Conservation (phyloP, 192 early-diverging fungal genomes). For the Cladochytrium replicatum region DNA sequence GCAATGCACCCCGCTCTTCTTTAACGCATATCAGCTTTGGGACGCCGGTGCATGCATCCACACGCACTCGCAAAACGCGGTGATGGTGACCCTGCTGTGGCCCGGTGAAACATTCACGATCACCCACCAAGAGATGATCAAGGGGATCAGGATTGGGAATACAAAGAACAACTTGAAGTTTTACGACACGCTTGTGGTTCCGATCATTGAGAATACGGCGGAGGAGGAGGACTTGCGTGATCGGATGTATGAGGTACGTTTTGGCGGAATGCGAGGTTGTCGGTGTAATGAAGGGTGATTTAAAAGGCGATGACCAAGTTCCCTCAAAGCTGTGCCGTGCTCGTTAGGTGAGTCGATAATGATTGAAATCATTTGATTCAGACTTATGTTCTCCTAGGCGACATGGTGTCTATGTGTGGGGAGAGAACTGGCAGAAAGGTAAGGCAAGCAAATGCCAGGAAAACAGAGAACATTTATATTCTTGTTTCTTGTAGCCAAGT, state of each 20-base stretch:
- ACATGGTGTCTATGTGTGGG: constrained; percentile 98
- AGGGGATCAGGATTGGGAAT: constrained; percentile 78
- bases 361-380: too few relatives aligned
- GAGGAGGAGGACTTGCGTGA: constrained; percentile 85
- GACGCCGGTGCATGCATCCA: constrained; percentile 87
- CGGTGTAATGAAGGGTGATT: too few relatives aligned
- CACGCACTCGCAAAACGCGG: constrained; percentile 92
- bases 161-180: constrained; percentile 56
- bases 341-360: too few relatives aligned
- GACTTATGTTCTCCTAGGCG: too few relatives aligned
- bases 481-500: constrained; percentile 54
- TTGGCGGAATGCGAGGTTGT: too few relatives aligned
- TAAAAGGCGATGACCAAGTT: constrained; percentile 72
- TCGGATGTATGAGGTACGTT: constrained; percentile 60
- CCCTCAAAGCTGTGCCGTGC: constrained; percentile 85
- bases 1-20: constrained; percentile 92
- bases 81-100: constrained; percentile 83
- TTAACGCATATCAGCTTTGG: constrained; percentile 80
- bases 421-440: constrained; percentile 88
- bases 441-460: not conserved
- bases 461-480: not conserved
- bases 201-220: constrained; percentile 94
- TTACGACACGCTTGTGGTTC: constrained; percentile 75
- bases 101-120: constrained; percentile 66
- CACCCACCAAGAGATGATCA: constrained; percentile 98